Base-by-base conservation (phyloP, 345 rosid species). In the Erucastrum elatum region DNA sequence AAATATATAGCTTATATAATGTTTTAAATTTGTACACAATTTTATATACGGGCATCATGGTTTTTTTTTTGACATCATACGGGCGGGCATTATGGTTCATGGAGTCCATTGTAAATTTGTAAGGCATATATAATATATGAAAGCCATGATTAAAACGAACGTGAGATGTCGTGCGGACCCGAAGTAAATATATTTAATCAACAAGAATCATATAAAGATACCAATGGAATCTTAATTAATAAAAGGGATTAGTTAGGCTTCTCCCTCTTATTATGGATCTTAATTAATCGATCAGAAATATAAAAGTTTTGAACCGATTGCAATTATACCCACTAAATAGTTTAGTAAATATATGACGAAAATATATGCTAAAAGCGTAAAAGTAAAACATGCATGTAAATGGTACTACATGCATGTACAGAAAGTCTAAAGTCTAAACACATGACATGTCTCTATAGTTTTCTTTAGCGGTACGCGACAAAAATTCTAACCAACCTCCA, bases 391-490 rank as follows among this genome's bases (percentile, higher is more conserved):
- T 66, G 76, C 37, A 70, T 76, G 80, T 77, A 77, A 49, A 25
- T 76, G 37, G 55, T 62, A 70, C 31, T 33, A 25, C 75, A 51
- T 63, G 80, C 64, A 72, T 71, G 66, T 77, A 71, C 13, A 60
- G 65, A 72, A 72, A 73, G 64, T 73, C 73, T 66, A 46, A 79
- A 61, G 66, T 29, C 35, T 62, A 26, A 16, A 79, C 77, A 79
- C 82, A 74, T 79, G 82, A 74, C 78, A 74, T 79, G 75, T 79
- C 82, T 74, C 78, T 68, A n/a, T 49, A 53, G 70, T 37, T 62
- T 62, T 61, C 49, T 37, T 49, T 68, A 68, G 64, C 66, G 49
- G 75, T 79, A 74, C 69, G 62, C 70, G 66, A 79, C 78, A 79
- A 62, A 74, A 68, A 79, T 79, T 74, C 78, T 74, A 74, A 79